A percentile compares a stretch with the other conserved stretches of the same genome.
Evolutionary conservation across 345 rosid genomes (phyloP).

Genomic region (Pelargonium nanum): DNA sequence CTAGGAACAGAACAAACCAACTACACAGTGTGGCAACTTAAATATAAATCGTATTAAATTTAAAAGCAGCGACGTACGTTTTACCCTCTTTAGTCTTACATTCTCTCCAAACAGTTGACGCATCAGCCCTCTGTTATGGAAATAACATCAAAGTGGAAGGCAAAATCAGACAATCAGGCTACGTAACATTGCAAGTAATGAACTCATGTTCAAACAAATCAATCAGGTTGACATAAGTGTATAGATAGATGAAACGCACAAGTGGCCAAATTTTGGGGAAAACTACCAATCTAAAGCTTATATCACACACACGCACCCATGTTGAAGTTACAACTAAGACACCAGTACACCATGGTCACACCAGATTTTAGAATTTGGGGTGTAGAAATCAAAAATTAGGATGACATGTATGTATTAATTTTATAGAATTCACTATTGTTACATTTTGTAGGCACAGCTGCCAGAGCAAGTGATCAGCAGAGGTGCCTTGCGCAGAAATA

Average conservation of each 20-base stretch:
- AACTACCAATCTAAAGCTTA: not conserved
- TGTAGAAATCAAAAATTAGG: too few species aligned
- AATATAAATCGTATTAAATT: not conserved
- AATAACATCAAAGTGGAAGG: conserved; percentile 12
- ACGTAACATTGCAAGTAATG: conserved; percentile 2
- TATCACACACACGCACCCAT: not conserved
- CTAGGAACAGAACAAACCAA: not conserved
- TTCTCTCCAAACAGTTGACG: conserved; percentile 99
- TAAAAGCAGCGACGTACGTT: conserved; percentile 35
- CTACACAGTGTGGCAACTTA: not conserved
- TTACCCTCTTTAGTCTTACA: conserved; percentile 83
- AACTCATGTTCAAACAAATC: not conserved
- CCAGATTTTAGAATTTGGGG: too few species aligned
- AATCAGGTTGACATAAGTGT: not conserved
- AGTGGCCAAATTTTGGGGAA: not conserved
- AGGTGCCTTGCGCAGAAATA: too few species aligned
- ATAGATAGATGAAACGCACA: not conserved
- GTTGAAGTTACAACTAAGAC: not conserved
- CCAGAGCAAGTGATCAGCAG: too few species aligned
- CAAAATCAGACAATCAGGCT: conserved; percentile 6
- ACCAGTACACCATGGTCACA: too few species aligned
- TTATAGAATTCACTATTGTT: too few species aligned
- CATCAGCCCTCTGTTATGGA: conserved; percentile 76
- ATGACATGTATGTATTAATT: too few species aligned
- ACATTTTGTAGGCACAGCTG: too few species aligned